phyloP scores from a whole-genome alignment of 805 yeast species.

The Millerozyma acaciae region DNA sequence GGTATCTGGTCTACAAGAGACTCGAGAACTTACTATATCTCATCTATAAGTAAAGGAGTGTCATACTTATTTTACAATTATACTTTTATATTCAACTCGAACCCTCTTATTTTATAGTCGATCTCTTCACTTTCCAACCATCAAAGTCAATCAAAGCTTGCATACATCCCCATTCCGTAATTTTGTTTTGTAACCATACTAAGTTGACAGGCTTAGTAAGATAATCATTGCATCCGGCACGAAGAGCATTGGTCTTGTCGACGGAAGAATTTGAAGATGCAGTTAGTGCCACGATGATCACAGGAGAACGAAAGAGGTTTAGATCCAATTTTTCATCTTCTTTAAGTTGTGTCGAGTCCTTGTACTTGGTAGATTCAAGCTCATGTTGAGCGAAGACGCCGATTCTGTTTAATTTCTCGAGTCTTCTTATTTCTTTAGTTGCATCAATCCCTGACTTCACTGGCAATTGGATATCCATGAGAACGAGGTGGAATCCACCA shows the following conservation, averaged over 20 bases:
- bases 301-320: conserved; percentile 78
- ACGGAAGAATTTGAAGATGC: conserved; percentile 78
- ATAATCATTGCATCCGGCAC: conserved; percentile 97
- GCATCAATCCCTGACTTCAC: conserved; percentile 95
- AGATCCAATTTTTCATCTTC: conserved; percentile 57
- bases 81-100: no score
- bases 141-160: conserved; percentile 95
- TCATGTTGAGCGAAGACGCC: conserved; percentile 57
- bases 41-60: no score
- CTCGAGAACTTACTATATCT: no score
- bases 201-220: conserved; percentile 93
- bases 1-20: no score
- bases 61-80: no score
- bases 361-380: conserved; percentile 17
- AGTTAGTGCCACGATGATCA: conserved; percentile 95
- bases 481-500: conserved; percentile 91
- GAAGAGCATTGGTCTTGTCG: conserved; percentile 85
- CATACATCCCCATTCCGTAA: conserved; percentile 99
- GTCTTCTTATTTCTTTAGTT: conserved; percentile 81
- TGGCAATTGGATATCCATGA: conserved; percentile 97
- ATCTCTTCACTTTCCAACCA: conserved; percentile 60
- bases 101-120: conserved; percentile 41
- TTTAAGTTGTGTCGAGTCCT: conserved; percentile 20
- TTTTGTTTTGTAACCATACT: conserved; percentile 89
- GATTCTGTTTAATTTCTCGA: conserved; percentile 76